Evolutionary conservation across 2,329 filamentous ascomycete genomes (phyloP), one percentile per base, ranked within the genome.

Genomic region (Tothia fuscella): DNA sequence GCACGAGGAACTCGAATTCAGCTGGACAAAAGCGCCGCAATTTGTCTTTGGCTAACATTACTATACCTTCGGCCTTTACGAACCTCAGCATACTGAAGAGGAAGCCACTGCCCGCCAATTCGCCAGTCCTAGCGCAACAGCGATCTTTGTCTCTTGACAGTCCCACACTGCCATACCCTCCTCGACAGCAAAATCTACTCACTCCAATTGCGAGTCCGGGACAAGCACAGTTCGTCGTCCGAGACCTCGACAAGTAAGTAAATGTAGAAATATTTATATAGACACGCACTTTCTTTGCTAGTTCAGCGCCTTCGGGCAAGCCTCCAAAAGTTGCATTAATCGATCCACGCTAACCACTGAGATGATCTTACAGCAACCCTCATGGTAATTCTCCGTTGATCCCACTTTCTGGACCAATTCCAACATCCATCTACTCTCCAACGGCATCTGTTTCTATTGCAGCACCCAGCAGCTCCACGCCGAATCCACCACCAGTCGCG

Each of bases 41-140:
- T 22, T 16, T 35, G 6, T 57, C 58, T 30, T 54, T 64, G 43
- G 54, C 62, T 28, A 58, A 57, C 40, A 60, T 65, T 48, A 53
- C 57, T 38, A 55, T 64, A 38, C 58, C 60, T 46, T 63, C 63
- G 34, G 43, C 55, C 59, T 46, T 66, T 66, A 52, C 61, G 59
- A 39, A 58, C 61, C 25, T 60, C 62, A 48, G 53, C 61, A 30
- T 59, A 59, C 31, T 59, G 60, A 49, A 60, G 50, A 64, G 71
- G 50, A 74, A 74, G 55, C 70, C 72, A 51, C 56, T 76, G 47
- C 72, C 71, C 47, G 57, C 62, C 46, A 65, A 64, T 58, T 61
- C 62, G 47, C 66, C 68, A 39, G 64, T 69, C 48, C 56, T 68
- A 42, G 59, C 66, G 44, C 55, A 56, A 41, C 63, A 37, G 28